These are phyloP conservation scores for Lipomyces spencermartinsiae DNA, from an alignment of 805 yeast species.

Conservation along the genomic window DNA sequence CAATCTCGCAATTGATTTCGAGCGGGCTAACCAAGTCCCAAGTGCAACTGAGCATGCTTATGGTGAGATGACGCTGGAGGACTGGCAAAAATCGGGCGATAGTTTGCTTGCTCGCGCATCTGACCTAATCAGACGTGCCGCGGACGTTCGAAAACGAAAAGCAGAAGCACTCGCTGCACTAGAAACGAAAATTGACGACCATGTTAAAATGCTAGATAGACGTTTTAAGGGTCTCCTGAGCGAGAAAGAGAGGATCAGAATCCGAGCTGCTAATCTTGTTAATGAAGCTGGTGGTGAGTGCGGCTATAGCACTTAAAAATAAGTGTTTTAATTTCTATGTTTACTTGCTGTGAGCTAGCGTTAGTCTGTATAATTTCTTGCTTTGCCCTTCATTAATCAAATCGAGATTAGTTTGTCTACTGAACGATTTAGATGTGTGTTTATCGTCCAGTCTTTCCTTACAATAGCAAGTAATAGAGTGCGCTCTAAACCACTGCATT, in stretches of 20 bases:
- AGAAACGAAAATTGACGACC: slow-evolving; percentile 22
- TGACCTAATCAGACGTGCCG: slow-evolving; percentile 14
- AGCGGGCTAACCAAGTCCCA: slow-evolving; percentile 13
- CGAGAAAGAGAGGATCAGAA: slow-evolving; percentile 25
- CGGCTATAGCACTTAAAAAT: not conserved
- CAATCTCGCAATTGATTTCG: slow-evolving; percentile 19
- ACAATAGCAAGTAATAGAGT: not conserved
- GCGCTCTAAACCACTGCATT: not conserved
- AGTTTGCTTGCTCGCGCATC: slow-evolving; percentile 19
- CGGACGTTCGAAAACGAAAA: slow-evolving; percentile 18
- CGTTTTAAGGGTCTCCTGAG: not conserved
- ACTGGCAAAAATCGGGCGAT: slow-evolving; percentile 27
- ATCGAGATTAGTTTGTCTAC: not conserved
- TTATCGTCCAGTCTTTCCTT: not conserved
- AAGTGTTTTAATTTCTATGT: not conserved
- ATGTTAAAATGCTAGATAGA: slow-evolving; percentile 11
- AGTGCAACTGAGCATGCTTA: slow-evolving; percentile 13
- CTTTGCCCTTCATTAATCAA: not conserved
- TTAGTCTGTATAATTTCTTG: not conserved
- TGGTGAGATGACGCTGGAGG: slow-evolving; percentile 31
- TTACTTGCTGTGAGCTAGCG: not conserved
- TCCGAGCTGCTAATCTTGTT: slow-evolving; percentile 12
- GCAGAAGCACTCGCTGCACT: slow-evolving; percentile 22
- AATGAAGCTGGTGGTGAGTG: slow-evolving; percentile 6
- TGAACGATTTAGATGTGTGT: slow-evolving; percentile 2